Evolutionary conservation across 257 asterid species (phyloP).

Genomic region (Hygrophila difformis): DNA sequence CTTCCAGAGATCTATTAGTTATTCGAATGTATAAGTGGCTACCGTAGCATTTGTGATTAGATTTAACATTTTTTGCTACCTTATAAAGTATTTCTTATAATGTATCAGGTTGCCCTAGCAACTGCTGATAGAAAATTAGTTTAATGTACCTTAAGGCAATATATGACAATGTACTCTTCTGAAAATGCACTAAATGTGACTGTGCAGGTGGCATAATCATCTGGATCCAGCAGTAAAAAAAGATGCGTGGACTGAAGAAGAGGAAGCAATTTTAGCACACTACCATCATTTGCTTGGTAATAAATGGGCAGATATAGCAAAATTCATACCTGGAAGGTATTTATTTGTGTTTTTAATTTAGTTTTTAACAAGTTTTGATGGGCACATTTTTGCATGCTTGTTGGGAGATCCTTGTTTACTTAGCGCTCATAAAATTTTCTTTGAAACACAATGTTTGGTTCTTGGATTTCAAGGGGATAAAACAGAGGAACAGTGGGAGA

Average conservation of each 20-base stretch:
- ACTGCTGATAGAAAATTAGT: not conserved
- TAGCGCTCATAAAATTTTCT: too few relatives aligned
- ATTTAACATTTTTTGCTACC: not conserved
- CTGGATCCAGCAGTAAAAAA: conserved; percentile 64
- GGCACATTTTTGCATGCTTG: conserved; percentile 5
- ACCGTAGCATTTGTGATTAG: not conserved
- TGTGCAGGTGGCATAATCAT: conserved; percentile 79
- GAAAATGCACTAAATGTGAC: conserved; percentile 13
- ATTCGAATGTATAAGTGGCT: not conserved
- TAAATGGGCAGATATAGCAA: conserved; percentile 82
- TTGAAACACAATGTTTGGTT: too few relatives aligned
- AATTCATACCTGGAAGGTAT: conserved; percentile 80
- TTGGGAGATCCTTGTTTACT: not conserved
- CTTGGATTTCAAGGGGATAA: too few relatives aligned
- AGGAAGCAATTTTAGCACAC: conserved; percentile 39
- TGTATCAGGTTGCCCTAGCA: not conserved
- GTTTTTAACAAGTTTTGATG: not conserved
- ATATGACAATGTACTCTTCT: conserved; percentile 3
- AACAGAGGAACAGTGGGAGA: too few relatives aligned
- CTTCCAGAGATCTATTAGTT: not conserved
- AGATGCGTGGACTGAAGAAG: conserved; percentile 71
- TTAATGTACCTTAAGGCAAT: too few relatives aligned
- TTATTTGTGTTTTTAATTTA: conserved; percentile 14
- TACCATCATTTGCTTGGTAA: conserved; percentile 60
- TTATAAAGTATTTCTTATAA: not conserved